Evolutionary conservation across 129 eudicot genomes (phyloP), one percentile per base, ranked within the genome.

Genomic region (Chrysanthemum seticuspe): DNA sequence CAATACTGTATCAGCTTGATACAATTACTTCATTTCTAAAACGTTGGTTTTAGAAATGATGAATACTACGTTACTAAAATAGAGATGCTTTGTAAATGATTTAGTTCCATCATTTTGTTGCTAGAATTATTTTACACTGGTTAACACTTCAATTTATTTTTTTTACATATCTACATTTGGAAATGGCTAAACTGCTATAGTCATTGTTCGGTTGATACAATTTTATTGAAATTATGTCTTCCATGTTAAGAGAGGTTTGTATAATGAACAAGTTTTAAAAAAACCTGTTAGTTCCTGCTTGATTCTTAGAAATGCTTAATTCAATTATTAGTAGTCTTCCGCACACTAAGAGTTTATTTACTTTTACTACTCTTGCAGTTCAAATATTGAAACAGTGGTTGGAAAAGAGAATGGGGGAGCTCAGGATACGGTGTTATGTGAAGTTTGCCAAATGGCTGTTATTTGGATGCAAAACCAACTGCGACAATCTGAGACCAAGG

Each of bases 391-490:
- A 59, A 82, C 83, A 72, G 96, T 93, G 13, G 90, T 83, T 44
- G 90, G 75, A 27, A 76, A 81, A 71, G 96, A 82, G 79, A 75
- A 75, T 69, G 75, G 10, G 60, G 81, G 84, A 54, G 31, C 47
- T 59, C 48, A 70, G 73, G 83, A 65, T 57, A 81, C 82, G 0
- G 81, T 77, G 61, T 65, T 78, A 40, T 94, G 99, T 71, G 73
- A 83, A 68, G 93, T 81, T 19, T 94, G 99, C 67, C 82, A 94
- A 83, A 72, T 88, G 96, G 83, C 90, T 68, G 98, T 87, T 70
- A 73, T 83, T 81, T 94, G 97, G 98, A 79, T 90, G 76, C 84
- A 78, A 70, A 94, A 72, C 77, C 96, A 90, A 65, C 80, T 94
- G 62, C 80, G 85, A 75, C 91, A 84, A 52, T 21, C 79, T 25